A percentile compares a stretch with the other conserved stretches of the same genome.
These are phyloP conservation scores for Elsinoe necatrix DNA, from an alignment of 2,329 filamentous ascomycete genomes.

Conservation along the genomic window DNA sequence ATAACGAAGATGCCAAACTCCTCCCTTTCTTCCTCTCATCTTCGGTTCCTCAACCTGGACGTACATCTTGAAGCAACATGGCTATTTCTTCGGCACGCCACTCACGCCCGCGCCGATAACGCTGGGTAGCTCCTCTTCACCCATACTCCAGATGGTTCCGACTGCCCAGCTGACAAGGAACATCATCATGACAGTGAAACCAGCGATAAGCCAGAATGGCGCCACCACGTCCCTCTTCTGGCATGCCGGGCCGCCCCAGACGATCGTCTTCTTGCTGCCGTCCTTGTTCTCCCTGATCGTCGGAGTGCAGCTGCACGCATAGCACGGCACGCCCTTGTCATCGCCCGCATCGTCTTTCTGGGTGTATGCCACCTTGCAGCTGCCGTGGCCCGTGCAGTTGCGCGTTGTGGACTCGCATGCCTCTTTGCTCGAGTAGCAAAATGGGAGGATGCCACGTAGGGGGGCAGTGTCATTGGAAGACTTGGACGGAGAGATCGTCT, in stretches of 20 bases:
- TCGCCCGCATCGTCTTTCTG: conserved; percentile 36
- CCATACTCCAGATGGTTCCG: conserved; percentile 72
- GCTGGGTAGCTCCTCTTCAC: conserved; percentile 78
- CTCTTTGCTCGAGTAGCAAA: conserved; percentile 65
- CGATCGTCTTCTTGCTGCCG: conserved; percentile 51
- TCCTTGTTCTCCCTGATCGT: conserved; percentile 45
- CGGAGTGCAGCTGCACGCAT: conserved; percentile 64
- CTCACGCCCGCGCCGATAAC: conserved; percentile 95
- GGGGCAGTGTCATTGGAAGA: conserved; percentile 29
- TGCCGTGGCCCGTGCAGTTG: conserved; percentile 74
- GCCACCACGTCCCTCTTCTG: conserved; percentile 85
- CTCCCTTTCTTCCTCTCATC: neutral
- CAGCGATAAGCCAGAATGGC: conserved; percentile 78
- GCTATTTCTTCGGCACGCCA: conserved; percentile 47
- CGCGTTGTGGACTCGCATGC: conserved; percentile 62
- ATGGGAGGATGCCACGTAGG: conserved; percentile 50
- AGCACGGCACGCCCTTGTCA: conserved; percentile 50
- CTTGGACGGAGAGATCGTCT: conserved; percentile 22
- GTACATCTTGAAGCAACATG: neutral
- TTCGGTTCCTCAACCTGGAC: neutral
- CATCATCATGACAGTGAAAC: conserved; percentile 63
- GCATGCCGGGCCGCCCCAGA: conserved; percentile 80
- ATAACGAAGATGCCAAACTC: conserved; percentile 3
- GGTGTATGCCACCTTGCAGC: conserved; percentile 60
- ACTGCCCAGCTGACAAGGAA: conserved; percentile 62